Conservation (phyloP, 2,329 filamentous ascomycete genomes). For the Stenocarpella maydis region DNA sequence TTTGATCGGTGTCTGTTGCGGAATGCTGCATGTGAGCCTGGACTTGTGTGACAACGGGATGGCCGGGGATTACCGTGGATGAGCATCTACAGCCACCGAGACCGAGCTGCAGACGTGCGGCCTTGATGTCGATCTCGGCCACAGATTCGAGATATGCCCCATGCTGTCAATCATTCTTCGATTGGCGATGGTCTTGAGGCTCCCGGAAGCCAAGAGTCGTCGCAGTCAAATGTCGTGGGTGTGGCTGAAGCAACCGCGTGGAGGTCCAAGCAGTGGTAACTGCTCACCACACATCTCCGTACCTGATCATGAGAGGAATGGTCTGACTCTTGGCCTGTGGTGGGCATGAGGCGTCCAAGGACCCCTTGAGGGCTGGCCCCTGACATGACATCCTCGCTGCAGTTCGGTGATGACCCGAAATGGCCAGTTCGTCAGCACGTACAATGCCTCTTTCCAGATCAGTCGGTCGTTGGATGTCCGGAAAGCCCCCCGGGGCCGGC, state of each 20-base stretch:
- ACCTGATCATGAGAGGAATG: conserved; percentile 33
- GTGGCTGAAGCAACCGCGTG: neutral
- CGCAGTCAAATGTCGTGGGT: neutral
- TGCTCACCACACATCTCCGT: conserved; percentile 19
- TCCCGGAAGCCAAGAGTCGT: neutral
- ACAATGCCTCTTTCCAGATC: neutral
- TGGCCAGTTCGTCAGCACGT: neutral
- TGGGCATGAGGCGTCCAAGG: neutral
- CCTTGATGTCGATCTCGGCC: neutral
- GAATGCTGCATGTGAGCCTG: neutral
- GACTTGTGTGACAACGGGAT: neutral
- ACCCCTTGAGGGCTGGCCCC: conserved; percentile 8
- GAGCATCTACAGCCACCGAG: no score
- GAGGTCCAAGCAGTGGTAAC: neutral
- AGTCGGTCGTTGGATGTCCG: neutral
- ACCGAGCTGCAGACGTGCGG: neutral
- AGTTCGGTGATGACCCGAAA: conserved; percentile 22
- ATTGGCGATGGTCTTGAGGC: neutral
- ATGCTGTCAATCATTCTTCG: neutral
- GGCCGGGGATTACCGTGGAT: neutral
- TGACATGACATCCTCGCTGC: conserved; percentile 10
- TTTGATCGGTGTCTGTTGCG: neutral
- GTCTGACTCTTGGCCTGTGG: conserved; percentile 14
- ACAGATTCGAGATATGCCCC: neutral
- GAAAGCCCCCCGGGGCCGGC: no score